Base-by-base conservation (phyloP, 495 filamentous ascomycete genomes). In the Thermochaetoides thermophila region DNA sequence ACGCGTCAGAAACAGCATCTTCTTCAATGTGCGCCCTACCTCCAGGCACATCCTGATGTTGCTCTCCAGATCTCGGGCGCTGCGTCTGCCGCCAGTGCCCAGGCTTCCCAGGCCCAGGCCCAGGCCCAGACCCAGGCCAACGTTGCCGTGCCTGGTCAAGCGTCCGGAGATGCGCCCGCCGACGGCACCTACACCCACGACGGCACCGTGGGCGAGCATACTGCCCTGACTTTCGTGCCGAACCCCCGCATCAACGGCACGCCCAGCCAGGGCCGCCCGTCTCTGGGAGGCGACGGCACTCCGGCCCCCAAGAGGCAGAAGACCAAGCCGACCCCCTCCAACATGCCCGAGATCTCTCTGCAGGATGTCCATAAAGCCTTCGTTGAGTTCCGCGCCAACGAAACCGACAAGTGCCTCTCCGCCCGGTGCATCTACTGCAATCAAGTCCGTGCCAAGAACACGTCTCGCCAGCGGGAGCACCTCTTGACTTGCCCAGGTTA, bases 1-100 rank as follows among this genome's bases (percentile, higher is more conserved):
- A 53, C 50, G 7, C 45, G 50, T 14, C 50, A 53, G 34, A 44
- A 48, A 35, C 42, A 45, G 26, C 50, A 53, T 29, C 50, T 53
- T 10, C 30, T 40, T 3, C 34, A 46, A 10, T 53, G 50, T 32
- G 17, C 35, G 0, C 10, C 17, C 10, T 53, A 51, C 34, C 50
- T 51, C 27, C 23, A 31, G n/a, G 33, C 33, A 32, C 48, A 53
- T 29, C 50, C 50, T 19, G 48, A 51, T 3, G 42, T 37, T 13
- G 35, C 38, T 26, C 33, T 45, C 25, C 39, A 42, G 20, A 36
- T 32, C 10, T 29, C 41, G 9, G 22, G 35, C 9, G 31, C 39
- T 19, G 14, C 33, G 23, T 38, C 25, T 1, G 16, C 18, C 1
- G 22, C 38, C 8, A 29, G 25, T 4, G 5, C 40, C n/a, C 16